These are phyloP conservation scores for Colletotrichum shisoi DNA, from an alignment of 2,329 filamentous ascomycete species.

Conservation along the genomic window DNA sequence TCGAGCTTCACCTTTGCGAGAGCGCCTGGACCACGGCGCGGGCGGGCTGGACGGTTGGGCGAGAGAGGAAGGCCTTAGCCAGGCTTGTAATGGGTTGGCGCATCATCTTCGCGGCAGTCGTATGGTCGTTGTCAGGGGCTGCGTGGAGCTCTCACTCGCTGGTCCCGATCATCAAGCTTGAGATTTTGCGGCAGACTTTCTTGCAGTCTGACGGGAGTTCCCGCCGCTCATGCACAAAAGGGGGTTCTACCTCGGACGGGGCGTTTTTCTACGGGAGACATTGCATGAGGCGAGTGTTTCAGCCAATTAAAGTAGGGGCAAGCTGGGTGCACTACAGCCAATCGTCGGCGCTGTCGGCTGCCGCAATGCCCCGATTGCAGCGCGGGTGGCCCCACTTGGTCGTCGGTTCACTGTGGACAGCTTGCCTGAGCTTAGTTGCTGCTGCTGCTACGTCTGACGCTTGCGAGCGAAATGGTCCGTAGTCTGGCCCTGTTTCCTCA, in stretches of 20 bases:
- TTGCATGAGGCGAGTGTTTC: slow-evolving; percentile 30
- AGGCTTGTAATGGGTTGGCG: slow-evolving; percentile 34
- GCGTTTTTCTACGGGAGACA: not conserved
- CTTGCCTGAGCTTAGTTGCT: slow-evolving; percentile 28
- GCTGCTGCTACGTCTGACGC: too few relatives aligned
- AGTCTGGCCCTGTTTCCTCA: slow-evolving; percentile 18
- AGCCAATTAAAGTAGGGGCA: slow-evolving; percentile 19
- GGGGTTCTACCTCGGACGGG: slow-evolving; percentile 5
- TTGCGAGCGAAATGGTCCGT: slow-evolving; percentile 9
- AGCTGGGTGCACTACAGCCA: slow-evolving; percentile 15
- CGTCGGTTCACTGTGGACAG: slow-evolving; percentile 36
- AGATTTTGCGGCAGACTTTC: slow-evolving; percentile 37
- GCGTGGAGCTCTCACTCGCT: slow-evolving; percentile 19
- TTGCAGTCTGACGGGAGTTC: slow-evolving; percentile 22
- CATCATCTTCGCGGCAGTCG: slow-evolving; percentile 35
- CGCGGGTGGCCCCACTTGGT: slow-evolving; percentile 26
- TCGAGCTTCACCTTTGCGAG: slow-evolving; percentile 22
- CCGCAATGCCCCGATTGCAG: slow-evolving; percentile 29
- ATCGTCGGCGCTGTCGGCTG: slow-evolving; percentile 21
- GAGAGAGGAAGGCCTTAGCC: slow-evolving; percentile 11
- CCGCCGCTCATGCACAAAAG: slow-evolving; percentile 26
- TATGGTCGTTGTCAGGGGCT: slow-evolving; percentile 4
- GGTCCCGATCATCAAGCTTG: slow-evolving; percentile 8
- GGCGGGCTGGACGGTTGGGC: slow-evolving; percentile 7
- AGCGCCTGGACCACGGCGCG: slow-evolving; percentile 3